Evolutionary conservation across 805 yeast species (phyloP).

Genomic region (Kluyveromyces starmeri): DNA sequence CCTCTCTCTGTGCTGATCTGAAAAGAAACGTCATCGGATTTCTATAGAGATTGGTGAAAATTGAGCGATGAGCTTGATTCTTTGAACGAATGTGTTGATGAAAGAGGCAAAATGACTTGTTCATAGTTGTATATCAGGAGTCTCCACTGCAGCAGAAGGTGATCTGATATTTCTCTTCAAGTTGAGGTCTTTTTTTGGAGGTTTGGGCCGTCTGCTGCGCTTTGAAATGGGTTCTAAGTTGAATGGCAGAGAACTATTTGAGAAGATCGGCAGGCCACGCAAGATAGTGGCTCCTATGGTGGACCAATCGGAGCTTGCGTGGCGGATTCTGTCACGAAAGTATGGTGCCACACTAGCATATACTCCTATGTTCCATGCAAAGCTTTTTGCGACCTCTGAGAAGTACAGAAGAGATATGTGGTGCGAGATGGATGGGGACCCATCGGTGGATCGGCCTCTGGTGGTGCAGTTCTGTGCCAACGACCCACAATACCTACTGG

Average conservation of each 20-base stretch:
- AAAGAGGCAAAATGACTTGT: no score
- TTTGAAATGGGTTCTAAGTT: conserved; percentile 10
- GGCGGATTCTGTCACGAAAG: conserved; percentile 78
- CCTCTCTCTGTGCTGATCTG: no score
- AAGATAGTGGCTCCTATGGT: conserved; percentile 98
- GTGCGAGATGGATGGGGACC: conserved; percentile 65
- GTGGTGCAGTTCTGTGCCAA: conserved; percentile 96
- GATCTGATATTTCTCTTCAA: conserved; percentile 25
- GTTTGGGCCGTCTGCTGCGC: neutral
- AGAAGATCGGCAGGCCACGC: conserved; percentile 62
- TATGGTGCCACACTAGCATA: conserved; percentile 93
- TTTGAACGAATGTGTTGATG: no score
- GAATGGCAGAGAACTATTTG: conserved; percentile 61
- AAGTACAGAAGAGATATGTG: conserved; percentile 74
- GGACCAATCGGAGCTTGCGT: conserved; percentile 91
- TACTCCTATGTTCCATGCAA: conserved; percentile 95
- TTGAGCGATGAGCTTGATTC: no score
- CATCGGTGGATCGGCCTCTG: conserved; percentile 65
- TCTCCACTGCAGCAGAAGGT: conserved; percentile 62
- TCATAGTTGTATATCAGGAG: no score
- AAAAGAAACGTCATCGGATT: no score
- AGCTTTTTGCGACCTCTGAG: conserved; percentile 74
- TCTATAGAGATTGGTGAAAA: no score
- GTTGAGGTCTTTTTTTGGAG: neutral
- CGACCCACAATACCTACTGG: conserved; percentile 73